Evolutionary conservation across 331 rosid genomes (phyloP).

Genomic region (Malus hybrid): DNA sequence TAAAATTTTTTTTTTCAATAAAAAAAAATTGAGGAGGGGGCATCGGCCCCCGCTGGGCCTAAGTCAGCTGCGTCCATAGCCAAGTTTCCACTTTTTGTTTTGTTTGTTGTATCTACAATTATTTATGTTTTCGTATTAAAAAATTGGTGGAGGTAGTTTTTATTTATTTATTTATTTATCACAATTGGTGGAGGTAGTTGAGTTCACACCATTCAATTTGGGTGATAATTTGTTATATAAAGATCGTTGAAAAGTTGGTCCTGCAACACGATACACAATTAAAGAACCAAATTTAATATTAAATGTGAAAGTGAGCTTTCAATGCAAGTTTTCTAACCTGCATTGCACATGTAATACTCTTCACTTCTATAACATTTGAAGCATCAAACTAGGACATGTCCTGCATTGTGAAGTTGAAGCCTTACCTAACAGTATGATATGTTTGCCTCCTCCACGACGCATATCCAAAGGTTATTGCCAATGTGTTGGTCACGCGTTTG

Average conservation of each 20-base stretch:
- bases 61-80: background rate
- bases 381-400: background rate
- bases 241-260: background rate
- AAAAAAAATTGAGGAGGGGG: no score
- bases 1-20: no score
- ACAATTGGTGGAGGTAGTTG: no score
- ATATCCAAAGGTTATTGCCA: no score
- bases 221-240: background rate
- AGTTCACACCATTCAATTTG: conserved; percentile 3
- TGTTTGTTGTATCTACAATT: background rate
- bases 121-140: background rate
- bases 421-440: no score
- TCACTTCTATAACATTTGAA: background rate
- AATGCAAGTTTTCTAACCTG: background rate
- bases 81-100: background rate
- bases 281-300: background rate
- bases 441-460: no score
- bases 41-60: no score
- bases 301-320: background rate
- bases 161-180: no score
- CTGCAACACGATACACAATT: background rate
- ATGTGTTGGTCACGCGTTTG: no score
- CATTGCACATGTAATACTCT: background rate
- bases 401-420: background rate
- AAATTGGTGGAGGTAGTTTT: background rate